Evolutionary conservation across 2,329 filamentous ascomycete genomes (phyloP), one percentile per base, ranked within the genome.

Genomic region (Chaetomium olivaceum): DNA sequence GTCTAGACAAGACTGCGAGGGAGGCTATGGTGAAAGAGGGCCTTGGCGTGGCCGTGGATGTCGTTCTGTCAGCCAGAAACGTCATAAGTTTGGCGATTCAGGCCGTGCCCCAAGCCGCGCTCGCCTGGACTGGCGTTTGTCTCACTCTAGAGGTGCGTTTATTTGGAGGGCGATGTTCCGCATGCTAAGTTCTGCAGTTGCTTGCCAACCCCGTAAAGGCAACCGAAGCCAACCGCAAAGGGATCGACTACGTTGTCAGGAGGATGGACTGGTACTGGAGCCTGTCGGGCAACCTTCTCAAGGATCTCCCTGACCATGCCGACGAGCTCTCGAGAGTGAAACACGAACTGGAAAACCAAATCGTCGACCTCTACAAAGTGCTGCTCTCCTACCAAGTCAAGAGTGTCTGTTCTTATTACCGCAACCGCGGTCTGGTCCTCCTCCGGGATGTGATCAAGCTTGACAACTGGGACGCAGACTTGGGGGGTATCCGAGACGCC

Each of bases 321-420:
- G n/a, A 36, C 27, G 12, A 36, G 1, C 58, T 52, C 29, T 11
- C 2, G 1, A 19, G 46, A 52, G 29, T 52, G 9, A 39, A 11
- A 52, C 4, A 4, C 29, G 48, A 61, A 23, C 14, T 62, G 27
- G 51, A 62, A 50, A 39, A 56, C 8, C 61, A 58, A 14, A 70
- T 80, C 16, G 58, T 76, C 33, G 46, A 74, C 39, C 75, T 81
- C 23, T 81, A 80, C 65, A 71, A 76, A 65, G 72, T 70, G 57
- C 72, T 81, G 33, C 74, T 81, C 21, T 36, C 69, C 3, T 81
- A 79, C 67, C 74, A 77, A 68, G 79, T 81, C 61, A 79, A 77
- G 69, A 81, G 77, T 64, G 69, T 79, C 51, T 77, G 71, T 62
- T 74, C 70, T 6, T 80, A 76, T 69, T 74, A 77, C 66, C 71